Percentiles rank a stretch among this genome's conserved stretches.
Conservation (phyloP, 1,284 basidiomycete genomes). For the Hypsizygus ulmarius region DNA sequence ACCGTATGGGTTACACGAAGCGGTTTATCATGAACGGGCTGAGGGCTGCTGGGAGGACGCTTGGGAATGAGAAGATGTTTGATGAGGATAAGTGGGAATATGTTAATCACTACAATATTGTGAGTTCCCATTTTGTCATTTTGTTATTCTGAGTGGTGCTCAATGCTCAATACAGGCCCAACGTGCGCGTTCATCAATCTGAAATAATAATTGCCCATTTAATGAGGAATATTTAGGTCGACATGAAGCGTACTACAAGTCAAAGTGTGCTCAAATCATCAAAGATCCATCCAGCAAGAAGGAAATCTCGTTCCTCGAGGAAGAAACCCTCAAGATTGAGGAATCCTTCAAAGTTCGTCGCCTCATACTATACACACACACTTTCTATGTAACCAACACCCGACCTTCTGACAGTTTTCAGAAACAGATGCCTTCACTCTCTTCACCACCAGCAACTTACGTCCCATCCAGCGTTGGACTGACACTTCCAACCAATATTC, state of each 20-base stretch:
- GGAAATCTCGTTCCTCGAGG: slow-evolving; percentile 53
- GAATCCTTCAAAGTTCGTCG: slow-evolving; percentile 77
- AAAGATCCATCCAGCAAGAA: slow-evolving; percentile 47
- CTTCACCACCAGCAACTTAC: slow-evolving; percentile 78
- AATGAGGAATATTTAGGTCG: slow-evolving; percentile 47
- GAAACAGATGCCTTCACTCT: slow-evolving; percentile 69
- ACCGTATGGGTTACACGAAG: slow-evolving; percentile 73
- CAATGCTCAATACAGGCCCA: slow-evolving; percentile 27
- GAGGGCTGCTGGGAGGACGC: slow-evolving; percentile 53
- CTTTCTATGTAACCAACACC: background rate
- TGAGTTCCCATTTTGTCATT: slow-evolving; percentile 37
- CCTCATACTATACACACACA: background rate
- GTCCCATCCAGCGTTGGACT: slow-evolving; percentile 85
- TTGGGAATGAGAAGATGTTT: slow-evolving; percentile 65
- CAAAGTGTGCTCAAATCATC: slow-evolving; percentile 62
- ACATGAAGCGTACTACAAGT: slow-evolving; percentile 86
- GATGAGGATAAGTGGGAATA: slow-evolving; percentile 80
- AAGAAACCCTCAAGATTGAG: slow-evolving; percentile 86
- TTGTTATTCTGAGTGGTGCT: slow-evolving; percentile 10
- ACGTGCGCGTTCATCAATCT: slow-evolving; percentile 4
- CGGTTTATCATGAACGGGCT: slow-evolving; percentile 93
- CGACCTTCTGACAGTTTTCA: slow-evolving; percentile 61
- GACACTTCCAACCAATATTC: slow-evolving; percentile 77
- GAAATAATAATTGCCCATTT: background rate
- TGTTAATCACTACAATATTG: slow-evolving; percentile 76